Conservation (phyloP, 306 rosid genomes). For the Sechiopsis laciniata region DNA sequence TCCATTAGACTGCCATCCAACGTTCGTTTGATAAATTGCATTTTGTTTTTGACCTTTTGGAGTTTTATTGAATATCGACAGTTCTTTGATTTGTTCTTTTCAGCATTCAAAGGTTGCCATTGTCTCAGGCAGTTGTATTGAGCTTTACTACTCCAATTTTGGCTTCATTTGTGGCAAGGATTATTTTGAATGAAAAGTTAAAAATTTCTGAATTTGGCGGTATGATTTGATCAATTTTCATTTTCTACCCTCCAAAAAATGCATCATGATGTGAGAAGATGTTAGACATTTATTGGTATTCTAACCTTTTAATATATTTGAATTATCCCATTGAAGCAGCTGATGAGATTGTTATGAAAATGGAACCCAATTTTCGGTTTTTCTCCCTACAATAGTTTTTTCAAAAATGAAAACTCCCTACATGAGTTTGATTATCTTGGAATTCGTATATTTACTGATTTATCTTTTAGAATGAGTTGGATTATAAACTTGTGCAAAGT, state of each 20-base stretch:
- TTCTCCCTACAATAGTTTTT: neutral
- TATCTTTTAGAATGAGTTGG: neutral
- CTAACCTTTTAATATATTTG: neutral
- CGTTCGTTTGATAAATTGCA: neutral
- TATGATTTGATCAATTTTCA: constrained; percentile 26
- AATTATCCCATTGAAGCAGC: neutral
- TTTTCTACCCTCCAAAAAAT: neutral
- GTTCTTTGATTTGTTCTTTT: constrained; percentile 23
- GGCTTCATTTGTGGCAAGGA: constrained; percentile 68
- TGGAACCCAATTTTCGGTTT: neutral
- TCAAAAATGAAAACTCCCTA: neutral
- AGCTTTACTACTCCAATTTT: constrained; percentile 62
- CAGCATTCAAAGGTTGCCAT: constrained; percentile 75
- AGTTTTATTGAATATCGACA: neutral
- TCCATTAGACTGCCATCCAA: neutral
- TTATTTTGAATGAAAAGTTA: constrained; percentile 60
- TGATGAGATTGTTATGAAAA: neutral
- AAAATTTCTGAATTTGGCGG: constrained; percentile 57
- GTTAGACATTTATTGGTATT: neutral
- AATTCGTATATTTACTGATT: neutral
- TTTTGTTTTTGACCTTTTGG: constrained; percentile 6
- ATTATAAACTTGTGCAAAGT: neutral
- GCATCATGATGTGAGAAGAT: constrained; percentile 4
- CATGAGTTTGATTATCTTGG: constrained; percentile 11
- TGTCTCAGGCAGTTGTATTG: constrained; percentile 58